Evolutionary conservation across 169 alveolate species (phyloP).

Genomic region (Cryptosporidium tyzzeri): DNA sequence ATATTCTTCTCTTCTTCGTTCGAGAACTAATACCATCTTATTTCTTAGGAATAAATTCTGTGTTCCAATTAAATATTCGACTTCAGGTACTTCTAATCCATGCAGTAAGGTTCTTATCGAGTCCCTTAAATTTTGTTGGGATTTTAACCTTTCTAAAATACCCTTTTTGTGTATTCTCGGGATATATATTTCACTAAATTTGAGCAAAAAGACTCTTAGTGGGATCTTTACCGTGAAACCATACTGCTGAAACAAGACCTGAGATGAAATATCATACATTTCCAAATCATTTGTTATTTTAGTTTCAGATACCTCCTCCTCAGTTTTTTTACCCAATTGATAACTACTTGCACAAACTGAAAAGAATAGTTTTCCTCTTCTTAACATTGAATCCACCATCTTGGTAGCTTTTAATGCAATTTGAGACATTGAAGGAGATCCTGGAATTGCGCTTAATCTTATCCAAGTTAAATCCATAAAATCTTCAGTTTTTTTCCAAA

Average conservation of each 20-base stretch:
- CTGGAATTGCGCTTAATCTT: slow-evolving; percentile 71
- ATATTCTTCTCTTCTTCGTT: slow-evolving; percentile 66
- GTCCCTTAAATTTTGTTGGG: slow-evolving; percentile 51
- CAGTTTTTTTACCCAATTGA: slow-evolving; percentile 21
- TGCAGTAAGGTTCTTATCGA: slow-evolving; percentile 32
- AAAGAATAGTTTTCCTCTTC: slow-evolving; percentile 20
- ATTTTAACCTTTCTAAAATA: slow-evolving; percentile 40
- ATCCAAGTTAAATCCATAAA: slow-evolving; percentile 50
- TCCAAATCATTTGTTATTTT: slow-evolving; percentile 26
- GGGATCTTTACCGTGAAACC: slow-evolving; percentile 68
- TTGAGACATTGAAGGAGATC: slow-evolving; percentile 73
- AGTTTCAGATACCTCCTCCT: slow-evolving; percentile 32
- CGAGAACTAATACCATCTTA: slow-evolving; percentile 72
- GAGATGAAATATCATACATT: slow-evolving; percentile 63
- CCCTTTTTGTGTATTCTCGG: slow-evolving; percentile 70
- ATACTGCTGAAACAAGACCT: slow-evolving; percentile 57
- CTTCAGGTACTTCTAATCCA: slow-evolving; percentile 68
- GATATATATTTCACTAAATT: slow-evolving; percentile 73
- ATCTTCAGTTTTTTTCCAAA: slow-evolving; percentile 52
- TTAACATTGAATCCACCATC: slow-evolving; percentile 24
- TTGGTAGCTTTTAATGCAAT: slow-evolving; percentile 32
- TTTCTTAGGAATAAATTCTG: slow-evolving; percentile 47
- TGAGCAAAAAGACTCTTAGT: slow-evolving; percentile 31
- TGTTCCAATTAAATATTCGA: slow-evolving; percentile 65
- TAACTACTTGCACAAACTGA: slow-evolving; percentile 51